Evolutionary conservation across 2,329 filamentous ascomycete species (phyloP), one percentile per base, ranked within the genome.

Genomic region (Claviceps africana): DNA sequence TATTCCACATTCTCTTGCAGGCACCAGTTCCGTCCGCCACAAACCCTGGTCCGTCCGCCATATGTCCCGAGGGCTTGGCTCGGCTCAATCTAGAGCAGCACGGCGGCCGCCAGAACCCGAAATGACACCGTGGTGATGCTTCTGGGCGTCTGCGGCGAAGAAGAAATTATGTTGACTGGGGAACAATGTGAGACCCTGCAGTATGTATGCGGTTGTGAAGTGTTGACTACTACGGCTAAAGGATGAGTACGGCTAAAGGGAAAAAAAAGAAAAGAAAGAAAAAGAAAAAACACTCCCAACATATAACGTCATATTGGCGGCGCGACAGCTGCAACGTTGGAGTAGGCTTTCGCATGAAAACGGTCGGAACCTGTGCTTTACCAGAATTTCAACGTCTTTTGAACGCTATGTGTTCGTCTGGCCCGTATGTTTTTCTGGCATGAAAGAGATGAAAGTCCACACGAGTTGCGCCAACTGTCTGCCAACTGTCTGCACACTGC

Each of bases 41-140:
- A 25, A 35, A n/a, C 50, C 31, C 35, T 45, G 17, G 50, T 42
- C 44, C 44, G 31, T 22, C 33, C 46, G 50, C 43, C 33, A 46
- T 43, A 51, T 19, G 45, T 47, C 43, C 42, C 49, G 42, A 51
- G 45, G n/a, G 19, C 30, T 25, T 50, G 48, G 48, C 39, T 40
- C 45, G n/a, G 11, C 28, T 8, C 22, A 44, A 7, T 44, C 13
- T 13, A 10, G 17, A 45, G 15, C 11, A 45, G 15, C 11, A 13
- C 22, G 22, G 11, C 44, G 43, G 43, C 42, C 10, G 25, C 43
- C 17, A 33, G 44, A 46, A 31, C 21, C 28, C 19, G 17, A 2
- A 31, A 19, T 19, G 9, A 46, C 8, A 46, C 21, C 13, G 42
- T 44, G 21, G 42, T 4, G 11, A 21, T 15, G 19, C n/a, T 21